Base-by-base conservation (phyloP, 768 basidiomycete species). In the Termitomyces sp. region DNA sequence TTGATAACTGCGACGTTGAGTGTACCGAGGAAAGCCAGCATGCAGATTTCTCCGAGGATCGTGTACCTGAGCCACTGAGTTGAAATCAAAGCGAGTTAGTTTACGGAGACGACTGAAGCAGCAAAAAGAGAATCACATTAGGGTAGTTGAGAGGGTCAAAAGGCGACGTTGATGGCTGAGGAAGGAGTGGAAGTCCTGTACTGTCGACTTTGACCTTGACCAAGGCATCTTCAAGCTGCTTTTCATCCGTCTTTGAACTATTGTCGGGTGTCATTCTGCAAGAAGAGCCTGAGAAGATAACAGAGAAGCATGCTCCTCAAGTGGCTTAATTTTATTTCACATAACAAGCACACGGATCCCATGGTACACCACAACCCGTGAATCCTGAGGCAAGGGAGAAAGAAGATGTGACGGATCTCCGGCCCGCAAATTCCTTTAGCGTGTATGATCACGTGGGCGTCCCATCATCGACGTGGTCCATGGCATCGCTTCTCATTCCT, bases 141-240 rank as follows among this genome's bases (percentile, higher is more conserved):
- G 78, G 77, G 56, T 78, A 80, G 60, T 78, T 79, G 57, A 80
- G 68, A 36, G 78, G 79, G 65, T 80, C 79, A 42, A 68, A 70
- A n/a, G 73, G 72, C 16, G 73, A 74, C 42, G 66, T 63, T 3
- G 77, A 72, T 16, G 79, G 79, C 50, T 81, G 79, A 35, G 80
- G 79, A 46, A 77, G 69, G 52, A 81, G 74, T 15, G 78, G 74
- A 15, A 80, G 73, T 18, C 77, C 77, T 35, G 64, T 65, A 16
- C 66, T 66, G 61, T 78, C 78, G 49, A 76, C 62, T 63, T 75
- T 77, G 28, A 65, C 36, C 33, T n/a, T 55, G 6, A n/a, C 15
- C 16, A n/a, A 32, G 12, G 24, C 38, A n/a, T 32, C 13, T 24
- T 46, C 33, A 28, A 20, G 24, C 8, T 55, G 49, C 13, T 57